Evolutionary conservation across 202 grass and related monocot species (phyloP).

Genomic region (Dendrocalamus latiflorus): DNA sequence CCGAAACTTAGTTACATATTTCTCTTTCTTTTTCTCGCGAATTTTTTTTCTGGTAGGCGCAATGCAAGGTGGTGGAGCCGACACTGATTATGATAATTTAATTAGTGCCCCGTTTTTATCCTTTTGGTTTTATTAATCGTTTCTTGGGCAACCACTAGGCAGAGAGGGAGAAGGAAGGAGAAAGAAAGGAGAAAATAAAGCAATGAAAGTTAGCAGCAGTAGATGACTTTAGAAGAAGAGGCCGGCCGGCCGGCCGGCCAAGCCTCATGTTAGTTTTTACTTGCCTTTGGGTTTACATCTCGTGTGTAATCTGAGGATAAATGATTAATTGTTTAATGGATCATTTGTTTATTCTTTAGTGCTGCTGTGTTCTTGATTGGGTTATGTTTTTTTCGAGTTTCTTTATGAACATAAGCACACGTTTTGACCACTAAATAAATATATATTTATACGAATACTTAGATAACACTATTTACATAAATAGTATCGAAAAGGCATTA

Average conservation of each 20-base stretch:
- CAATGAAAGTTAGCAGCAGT: background rate
- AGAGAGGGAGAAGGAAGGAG: background rate
- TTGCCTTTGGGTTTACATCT: constrained; percentile 21
- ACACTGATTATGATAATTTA: constrained; percentile 17
- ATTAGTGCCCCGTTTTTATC: constrained; percentile 6
- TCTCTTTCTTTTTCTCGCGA: background rate
- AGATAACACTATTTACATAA: too few species aligned
- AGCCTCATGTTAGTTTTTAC: background rate
- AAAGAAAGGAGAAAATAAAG: background rate
- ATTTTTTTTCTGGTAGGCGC: background rate
- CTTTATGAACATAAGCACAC: too few species aligned
- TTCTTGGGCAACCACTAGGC: constrained; percentile 7
- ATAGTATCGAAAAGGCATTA: too few species aligned
- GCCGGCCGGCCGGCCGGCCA: background rate
- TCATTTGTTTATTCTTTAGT: constrained; percentile 40
- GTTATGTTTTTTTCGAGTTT: background rate
- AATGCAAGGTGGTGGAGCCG: constrained; percentile 12
- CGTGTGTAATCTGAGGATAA: constrained; percentile 17
- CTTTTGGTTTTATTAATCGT: background rate
- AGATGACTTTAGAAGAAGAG: background rate
- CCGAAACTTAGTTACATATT: background rate
- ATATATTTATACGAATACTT: too few species aligned
- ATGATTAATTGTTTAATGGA: constrained; percentile 18
- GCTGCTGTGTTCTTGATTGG: background rate
- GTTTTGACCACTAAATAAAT: too few species aligned